phyloP scores from a whole-genome alignment of 2,329 filamentous ascomycete species.

The Exophiala mesophila region DNA sequence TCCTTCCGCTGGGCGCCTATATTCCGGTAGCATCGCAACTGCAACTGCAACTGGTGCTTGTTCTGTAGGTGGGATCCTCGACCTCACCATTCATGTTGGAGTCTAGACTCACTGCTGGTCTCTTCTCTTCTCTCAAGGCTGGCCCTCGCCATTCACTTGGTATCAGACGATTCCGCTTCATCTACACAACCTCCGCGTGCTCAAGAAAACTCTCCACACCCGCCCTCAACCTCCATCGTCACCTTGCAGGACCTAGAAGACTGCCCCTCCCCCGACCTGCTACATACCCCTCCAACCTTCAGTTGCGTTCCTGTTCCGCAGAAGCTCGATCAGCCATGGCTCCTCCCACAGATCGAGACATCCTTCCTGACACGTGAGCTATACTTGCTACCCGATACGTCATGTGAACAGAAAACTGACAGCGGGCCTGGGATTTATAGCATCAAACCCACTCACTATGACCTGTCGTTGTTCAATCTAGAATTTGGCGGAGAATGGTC shows the following conservation, averaged over 20 bases:
- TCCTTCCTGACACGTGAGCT: constrained; percentile 36
- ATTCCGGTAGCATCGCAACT: no score
- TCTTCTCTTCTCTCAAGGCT: constrained; percentile 21
- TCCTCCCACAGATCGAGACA: constrained; percentile 39
- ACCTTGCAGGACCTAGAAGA: no score
- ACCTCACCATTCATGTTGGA: constrained; percentile 17
- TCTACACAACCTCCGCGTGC: constrained; percentile 1
- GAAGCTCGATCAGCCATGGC: constrained; percentile 40
- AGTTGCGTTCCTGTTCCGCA: constrained; percentile 36
- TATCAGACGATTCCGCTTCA: not conserved
- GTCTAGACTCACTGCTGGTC: constrained; percentile 9
- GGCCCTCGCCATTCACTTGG: constrained; percentile 14
- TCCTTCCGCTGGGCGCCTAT: no score
- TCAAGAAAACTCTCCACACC: not conserved
- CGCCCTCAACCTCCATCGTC: no score
- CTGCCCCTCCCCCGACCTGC: no score
- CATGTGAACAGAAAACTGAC: not conserved
- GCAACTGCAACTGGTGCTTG: no score
- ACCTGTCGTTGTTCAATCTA: constrained; percentile 73
- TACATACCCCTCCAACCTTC: no score
- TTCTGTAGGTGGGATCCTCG: no score
- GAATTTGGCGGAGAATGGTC: constrained; percentile 67
- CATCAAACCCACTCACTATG: constrained; percentile 82
- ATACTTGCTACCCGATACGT: no score
- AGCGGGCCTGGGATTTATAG: no score